phyloP scores from a whole-genome alignment of 2,329 filamentous ascomycete genomes.

The Lasiodiplodia theobromae region DNA sequence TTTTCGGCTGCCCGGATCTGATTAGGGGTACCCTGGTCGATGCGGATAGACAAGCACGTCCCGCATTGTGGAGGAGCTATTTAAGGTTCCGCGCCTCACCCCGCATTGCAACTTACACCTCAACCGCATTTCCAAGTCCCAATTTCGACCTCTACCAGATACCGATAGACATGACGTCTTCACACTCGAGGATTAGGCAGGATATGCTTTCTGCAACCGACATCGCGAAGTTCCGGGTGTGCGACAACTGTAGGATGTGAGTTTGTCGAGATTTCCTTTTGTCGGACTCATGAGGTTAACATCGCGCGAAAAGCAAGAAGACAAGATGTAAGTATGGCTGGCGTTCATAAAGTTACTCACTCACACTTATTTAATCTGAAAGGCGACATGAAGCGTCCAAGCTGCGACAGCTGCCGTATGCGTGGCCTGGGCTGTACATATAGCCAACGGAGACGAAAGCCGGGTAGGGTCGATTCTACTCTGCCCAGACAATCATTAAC shows the following conservation, averaged over 20 bases:
- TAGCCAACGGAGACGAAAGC: not conserved
- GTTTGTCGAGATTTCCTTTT: not conserved
- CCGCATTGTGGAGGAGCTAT: not conserved
- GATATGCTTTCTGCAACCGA: not conserved
- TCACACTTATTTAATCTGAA: not conserved
- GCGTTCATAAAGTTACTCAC: not conserved
- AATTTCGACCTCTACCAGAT: not conserved
- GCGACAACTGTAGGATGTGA: not conserved
- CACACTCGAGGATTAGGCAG: not conserved
- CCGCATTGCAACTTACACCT: not conserved
- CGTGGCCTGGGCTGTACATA: not conserved
- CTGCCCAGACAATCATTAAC: not conserved
- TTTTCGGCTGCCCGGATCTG: too few species aligned
- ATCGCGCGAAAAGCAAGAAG: not conserved
- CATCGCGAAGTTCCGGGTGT: not conserved
- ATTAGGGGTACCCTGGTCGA: too few species aligned
- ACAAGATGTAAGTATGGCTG: not conserved
- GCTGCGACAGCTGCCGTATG: not conserved
- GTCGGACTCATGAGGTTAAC: not conserved
- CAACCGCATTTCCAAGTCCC: not conserved
- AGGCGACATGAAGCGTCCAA: conserved; percentile 4
- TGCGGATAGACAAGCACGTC: not conserved
- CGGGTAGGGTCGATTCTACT: not conserved
- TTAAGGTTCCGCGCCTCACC: not conserved
- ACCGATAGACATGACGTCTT: not conserved